These are phyloP conservation scores for Pichia sp. DNA, from an alignment of 1,139 yeast genomes.

Conservation along the genomic window DNA sequence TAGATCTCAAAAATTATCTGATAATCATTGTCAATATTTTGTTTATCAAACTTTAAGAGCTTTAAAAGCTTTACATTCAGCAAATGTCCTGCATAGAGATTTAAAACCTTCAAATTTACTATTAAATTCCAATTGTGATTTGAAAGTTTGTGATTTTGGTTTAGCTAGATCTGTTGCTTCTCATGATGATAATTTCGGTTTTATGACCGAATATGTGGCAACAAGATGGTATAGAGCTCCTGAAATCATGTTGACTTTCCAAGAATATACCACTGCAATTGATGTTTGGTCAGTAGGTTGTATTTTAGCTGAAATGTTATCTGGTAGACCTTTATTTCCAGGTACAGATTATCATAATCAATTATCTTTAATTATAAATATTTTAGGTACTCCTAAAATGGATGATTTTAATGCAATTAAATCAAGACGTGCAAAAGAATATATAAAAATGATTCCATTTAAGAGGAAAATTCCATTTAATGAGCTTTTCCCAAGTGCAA, in stretches of 20 bases:
- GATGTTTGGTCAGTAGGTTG: conserved; percentile 82
- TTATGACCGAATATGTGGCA: conserved; percentile 70
- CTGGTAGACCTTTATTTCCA: conserved; percentile 67
- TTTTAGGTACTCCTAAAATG: conserved; percentile 59
- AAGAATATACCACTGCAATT: conserved; percentile 64
- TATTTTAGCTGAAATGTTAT: conserved; percentile 60
- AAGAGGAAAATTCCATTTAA: conserved; percentile 39
- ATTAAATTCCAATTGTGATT: conserved; percentile 86
- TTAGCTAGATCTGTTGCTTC: conserved; percentile 39
- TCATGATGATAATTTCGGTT: conserved; percentile 35
- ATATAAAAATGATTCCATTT: conserved; percentile 54
- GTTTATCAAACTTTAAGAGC: conserved; percentile 61
- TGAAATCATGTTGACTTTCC: conserved; percentile 66
- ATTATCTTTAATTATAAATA: conserved; percentile 51
- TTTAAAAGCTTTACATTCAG: conserved; percentile 57
- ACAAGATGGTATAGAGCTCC: conserved; percentile 81
- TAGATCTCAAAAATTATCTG: conserved; percentile 45
- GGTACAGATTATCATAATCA: conserved; percentile 73
- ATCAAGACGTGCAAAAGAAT: conserved; percentile 57
- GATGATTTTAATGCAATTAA: conserved; percentile 53
- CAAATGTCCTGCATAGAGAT: conserved; percentile 79
- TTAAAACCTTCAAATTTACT: conserved; percentile 85
- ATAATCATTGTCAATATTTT: conserved; percentile 65
- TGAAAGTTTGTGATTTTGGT: conserved; percentile 63
- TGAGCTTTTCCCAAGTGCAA: conserved; percentile 39